Conservation (phyloP, 2,329 filamentous ascomycete genomes). For the Dothiorella sarmentorum region DNA sequence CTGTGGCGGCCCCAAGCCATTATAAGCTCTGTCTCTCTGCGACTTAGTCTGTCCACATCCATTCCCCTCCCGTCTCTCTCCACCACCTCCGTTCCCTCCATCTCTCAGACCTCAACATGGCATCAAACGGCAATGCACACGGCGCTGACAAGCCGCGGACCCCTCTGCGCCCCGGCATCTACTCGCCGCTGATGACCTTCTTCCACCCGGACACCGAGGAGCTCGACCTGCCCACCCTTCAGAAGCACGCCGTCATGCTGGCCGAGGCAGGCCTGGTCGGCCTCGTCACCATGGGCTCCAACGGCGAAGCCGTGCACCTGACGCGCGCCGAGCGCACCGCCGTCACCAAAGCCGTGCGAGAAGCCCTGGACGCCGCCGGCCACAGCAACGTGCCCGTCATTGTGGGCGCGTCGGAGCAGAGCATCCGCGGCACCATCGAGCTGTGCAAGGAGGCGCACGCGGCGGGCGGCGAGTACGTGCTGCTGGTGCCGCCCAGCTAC, state of each 20-base stretch:
- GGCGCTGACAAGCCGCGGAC: conserved; percentile 39
- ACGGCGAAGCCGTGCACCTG: conserved; percentile 84
- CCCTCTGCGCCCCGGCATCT: conserved; percentile 77
- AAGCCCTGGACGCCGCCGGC: conserved; percentile 77
- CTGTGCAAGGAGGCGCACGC: conserved; percentile 63
- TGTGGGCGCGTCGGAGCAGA: conserved; percentile 76
- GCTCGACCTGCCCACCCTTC: conserved; percentile 74
- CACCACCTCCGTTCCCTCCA: not conserved
- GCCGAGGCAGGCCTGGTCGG: conserved; percentile 74
- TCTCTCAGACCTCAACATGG: conserved; percentile 21
- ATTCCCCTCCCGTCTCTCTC: not conserved
- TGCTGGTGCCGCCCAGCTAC: conserved; percentile 79
- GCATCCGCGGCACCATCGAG: conserved; percentile 75
- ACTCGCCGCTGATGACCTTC: conserved; percentile 87
- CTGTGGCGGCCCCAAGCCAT: conserved; percentile 22
- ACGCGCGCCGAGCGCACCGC: conserved; percentile 71
- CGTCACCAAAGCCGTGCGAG: conserved; percentile 73
- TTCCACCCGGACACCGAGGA: conserved; percentile 82
- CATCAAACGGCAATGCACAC: conserved; percentile 31
- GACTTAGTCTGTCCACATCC: not conserved
- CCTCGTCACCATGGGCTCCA: conserved; percentile 83
- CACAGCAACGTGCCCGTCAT: conserved; percentile 75
- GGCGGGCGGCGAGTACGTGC: conserved; percentile 74
- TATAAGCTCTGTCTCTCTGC: conserved; percentile 19
- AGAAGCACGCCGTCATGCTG: conserved; percentile 75